Base-by-base conservation (phyloP, 2,329 filamentous ascomycete genomes). In the Fusarium sp. region DNA sequence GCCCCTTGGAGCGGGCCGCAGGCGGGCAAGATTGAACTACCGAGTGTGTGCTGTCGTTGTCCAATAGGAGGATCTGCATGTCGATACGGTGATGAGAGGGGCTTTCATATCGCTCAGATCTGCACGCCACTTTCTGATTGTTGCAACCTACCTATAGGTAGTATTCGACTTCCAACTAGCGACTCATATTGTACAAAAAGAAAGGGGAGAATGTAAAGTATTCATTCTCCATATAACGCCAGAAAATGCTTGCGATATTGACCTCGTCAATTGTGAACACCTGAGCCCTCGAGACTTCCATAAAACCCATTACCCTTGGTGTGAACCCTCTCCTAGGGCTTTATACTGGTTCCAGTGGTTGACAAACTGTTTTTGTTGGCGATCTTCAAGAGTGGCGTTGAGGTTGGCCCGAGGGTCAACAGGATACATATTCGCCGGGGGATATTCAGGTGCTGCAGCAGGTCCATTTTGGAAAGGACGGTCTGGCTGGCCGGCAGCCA, bases 281-380 rank as follows among this genome's bases (percentile, higher is more conserved):
- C 44, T 36, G n/a, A 50, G 42, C 28, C 26, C 48, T 51, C 35
- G n/a, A 35, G 57, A 38, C 30, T 42, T 41, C 20, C 44, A 44
- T 56, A 41, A 68, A 50, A 62, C 45, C 26, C 35, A 35, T 50
- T 48, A 51, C 42, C 55, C 41, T 50, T 44, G 50, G 31, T 48
- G 33, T 16, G 42, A 35, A 44, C 44, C 65, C 28, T 65, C 56
- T 20, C 73, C 75, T 3, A 78, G 58, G 51, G 70, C 44, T 44
- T 74, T 74, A 58, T 80, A 83, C 58, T 82, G 79, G 60, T 81
- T 79, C 81, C 81, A 83, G 57, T 83, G 80, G 61, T 83, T 83
- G 56, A 83, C 77, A 62, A 82, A 82, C 22, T 74, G 48, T 71
- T 78, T 51, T 68, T 78, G 48, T 75, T 79, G 62, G 61, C 75